A percentile compares a stretch with the other conserved stretches of the same genome.
phyloP scores from a whole-genome alignment of 129 eudicot genomes.

The Heracleum sosnowskyi region DNA sequence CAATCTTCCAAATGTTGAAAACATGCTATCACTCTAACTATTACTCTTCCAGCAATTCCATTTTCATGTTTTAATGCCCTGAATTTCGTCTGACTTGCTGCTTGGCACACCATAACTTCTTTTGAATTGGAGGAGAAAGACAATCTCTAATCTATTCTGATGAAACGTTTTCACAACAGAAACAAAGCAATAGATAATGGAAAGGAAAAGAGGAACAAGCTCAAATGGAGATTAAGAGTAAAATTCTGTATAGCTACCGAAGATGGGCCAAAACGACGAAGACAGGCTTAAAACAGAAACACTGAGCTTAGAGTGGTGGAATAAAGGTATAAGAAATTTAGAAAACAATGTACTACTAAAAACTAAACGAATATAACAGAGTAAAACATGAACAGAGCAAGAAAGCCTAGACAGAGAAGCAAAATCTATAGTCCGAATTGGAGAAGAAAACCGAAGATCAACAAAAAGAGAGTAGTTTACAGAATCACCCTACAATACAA shows the following conservation, averaged over 20 bases:
- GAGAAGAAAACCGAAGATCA: background rate
- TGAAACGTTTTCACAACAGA: background rate
- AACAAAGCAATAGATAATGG: background rate
- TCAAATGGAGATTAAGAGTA: constrained; percentile 1
- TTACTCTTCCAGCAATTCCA: constrained; percentile 53
- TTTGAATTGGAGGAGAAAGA: constrained; percentile 12
- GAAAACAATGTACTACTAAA: background rate
- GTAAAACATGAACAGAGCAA: constrained; percentile 17
- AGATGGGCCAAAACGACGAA: background rate
- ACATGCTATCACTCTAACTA: constrained; percentile 60
- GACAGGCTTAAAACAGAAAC: background rate
- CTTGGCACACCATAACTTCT: constrained; percentile 75
- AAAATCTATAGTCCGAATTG: background rate
- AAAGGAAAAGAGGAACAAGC: background rate
- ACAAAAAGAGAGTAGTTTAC: constrained; percentile 15
- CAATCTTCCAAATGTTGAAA: constrained; percentile 62
- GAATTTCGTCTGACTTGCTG: constrained; percentile 57
- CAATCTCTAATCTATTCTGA: constrained; percentile 13
- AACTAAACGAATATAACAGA: constrained; percentile 25
- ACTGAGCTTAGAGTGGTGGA: background rate
- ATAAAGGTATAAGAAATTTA: background rate
- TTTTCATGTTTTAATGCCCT: constrained; percentile 49
- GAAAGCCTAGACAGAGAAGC: constrained; percentile 22
- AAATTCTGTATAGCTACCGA: background rate
- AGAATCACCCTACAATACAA: constrained; percentile 60